Base-by-base conservation (phyloP, 2,329 filamentous ascomycete species). In the Thielaviopsis ethacetica region DNA sequence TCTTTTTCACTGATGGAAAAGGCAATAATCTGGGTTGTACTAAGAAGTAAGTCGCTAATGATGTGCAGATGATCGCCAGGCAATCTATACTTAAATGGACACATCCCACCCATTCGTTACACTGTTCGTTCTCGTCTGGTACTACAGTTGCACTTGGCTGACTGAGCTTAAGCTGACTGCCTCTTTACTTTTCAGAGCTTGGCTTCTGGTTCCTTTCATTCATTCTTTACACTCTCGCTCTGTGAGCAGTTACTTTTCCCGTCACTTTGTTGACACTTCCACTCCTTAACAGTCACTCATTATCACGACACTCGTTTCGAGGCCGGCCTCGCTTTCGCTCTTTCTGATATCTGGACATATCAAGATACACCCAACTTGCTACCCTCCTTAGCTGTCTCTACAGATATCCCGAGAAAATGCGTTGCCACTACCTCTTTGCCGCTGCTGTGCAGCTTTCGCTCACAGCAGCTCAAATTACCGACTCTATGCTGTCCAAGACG, bases 401-500 rank as follows among this genome's bases (percentile, higher is more conserved):
- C n/a, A 38, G 19, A 54, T 12, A 6, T 6, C 9, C n/a, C 17
- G 30, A 54, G 30, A 54, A 50, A 3, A 58, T 58, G 57, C 34
- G 27, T 2, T 22, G 49, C 24, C 21, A 17, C 2, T 22, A 34
- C 10, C 10, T 54, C n/a, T 22, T 58, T 17, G 26, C 12, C 4
- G 51, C 52, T 41, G 57, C 38, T 13, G 26, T 58, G 38, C 57
- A 58, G 51, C 22, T 58, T n/a, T 44, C 51, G 15, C 30, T 53
- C 19, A 41, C 57, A 19, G 26, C 51, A 6, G 57, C 57, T 13
- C 57, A 58, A 27, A 49, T 60, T 13, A 51, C 50, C 7, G 59
- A 60, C 15, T 64, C 62, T 34, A 66, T 66, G 19, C 62, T 69
- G 51, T 62, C 65, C 57, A 67, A 65, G 59, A 66, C 69, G 53